phyloP scores from a whole-genome alignment of 2,329 filamentous ascomycete genomes.

The Cordyceps pruinosa region DNA sequence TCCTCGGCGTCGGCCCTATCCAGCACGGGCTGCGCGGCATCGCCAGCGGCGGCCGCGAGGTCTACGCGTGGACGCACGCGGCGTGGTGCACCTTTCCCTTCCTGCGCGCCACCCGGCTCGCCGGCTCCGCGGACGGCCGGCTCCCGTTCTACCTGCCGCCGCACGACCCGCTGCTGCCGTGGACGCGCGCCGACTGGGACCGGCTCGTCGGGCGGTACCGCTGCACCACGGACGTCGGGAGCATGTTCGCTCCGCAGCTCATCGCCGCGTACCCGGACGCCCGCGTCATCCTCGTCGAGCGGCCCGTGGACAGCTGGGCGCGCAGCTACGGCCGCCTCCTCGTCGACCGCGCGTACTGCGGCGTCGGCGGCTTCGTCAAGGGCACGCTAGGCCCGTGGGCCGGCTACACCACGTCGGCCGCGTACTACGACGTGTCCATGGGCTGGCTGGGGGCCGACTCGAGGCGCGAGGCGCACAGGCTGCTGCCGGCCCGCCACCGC shows the following conservation, averaged over 20 bases:
- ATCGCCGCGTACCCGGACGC: slow-evolving; percentile 17
- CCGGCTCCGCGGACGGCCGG: background rate
- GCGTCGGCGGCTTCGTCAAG: slow-evolving; percentile 7
- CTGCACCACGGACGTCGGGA: slow-evolving; percentile 1
- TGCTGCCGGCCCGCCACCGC: background rate
- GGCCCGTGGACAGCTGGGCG: slow-evolving; percentile 17
- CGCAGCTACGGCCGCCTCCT: slow-evolving; percentile 19
- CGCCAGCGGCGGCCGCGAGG: background rate
- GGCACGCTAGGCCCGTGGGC: background rate
- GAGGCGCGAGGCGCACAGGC: background rate
- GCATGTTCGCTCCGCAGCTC: slow-evolving; percentile 4
- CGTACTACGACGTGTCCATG: slow-evolving; percentile 5
- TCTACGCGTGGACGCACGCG: slow-evolving; percentile 4
- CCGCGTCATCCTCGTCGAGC: slow-evolving; percentile 18
- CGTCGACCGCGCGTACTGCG: background rate
- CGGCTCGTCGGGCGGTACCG: background rate
- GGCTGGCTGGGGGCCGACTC: slow-evolving; percentile 10
- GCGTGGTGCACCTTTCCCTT: slow-evolving; percentile 1
- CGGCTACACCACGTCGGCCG: background rate
- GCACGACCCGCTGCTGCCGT: background rate
- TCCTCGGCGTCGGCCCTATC: background rate
- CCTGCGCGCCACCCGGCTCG: background rate
- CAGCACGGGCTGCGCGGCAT: background rate
- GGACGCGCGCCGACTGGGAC: background rate
- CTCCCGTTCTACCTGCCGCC: background rate